Base-by-base conservation (phyloP, 2,329 filamentous ascomycete species). In the Exophiala dermatitidis region DNA sequence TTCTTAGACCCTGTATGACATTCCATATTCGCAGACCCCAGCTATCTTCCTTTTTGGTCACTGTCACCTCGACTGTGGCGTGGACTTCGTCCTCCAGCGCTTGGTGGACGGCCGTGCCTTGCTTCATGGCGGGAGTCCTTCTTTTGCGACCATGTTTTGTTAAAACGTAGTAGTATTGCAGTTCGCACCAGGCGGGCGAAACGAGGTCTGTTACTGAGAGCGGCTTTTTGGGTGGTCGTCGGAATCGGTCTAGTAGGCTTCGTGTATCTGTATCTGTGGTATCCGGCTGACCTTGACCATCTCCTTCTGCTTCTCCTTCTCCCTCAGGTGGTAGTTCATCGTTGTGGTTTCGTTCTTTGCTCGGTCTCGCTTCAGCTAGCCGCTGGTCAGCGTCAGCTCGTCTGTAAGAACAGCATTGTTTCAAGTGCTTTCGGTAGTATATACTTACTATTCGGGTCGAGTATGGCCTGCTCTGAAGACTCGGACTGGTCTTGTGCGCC, bases 131-230 rank as follows among this genome's bases (percentile, higher is more conserved):
- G 1, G 79, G 70, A 0, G 90, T 97, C 33, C 77, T 77, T 50
- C 80, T 85, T 66, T 86, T 90, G 53, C 80, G 81, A 0, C 91
- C 93, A 65, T 85, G 81, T 50, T 81, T 83, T 2, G 84, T 87
- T 50, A 98, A 77, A 0, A 83, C 88, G 71, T 94, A 96, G 76
- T 83, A 90, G 64, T 95, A 94, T 68, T 97, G 90, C 54, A 97
- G 69, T 69, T 98, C 91, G 68, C 93, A 98, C 93, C 93, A 98
- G 5, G 90, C 85, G 1, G 90, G 90, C 1, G 88, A 86, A 0
- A 90, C 82, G 28, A 97, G 72, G 68, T 98, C 93, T 2, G 88
- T 90, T 1, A 97, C 93, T 0, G 87, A 89, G 5, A 97, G 77
- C 0, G 87, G 82, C 66, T 88, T 91, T 64, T 78, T 84, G 0